These are phyloP conservation scores for Pelargonium cotyledonis DNA, from an alignment of 441 rosid species.

Conservation along the genomic window DNA sequence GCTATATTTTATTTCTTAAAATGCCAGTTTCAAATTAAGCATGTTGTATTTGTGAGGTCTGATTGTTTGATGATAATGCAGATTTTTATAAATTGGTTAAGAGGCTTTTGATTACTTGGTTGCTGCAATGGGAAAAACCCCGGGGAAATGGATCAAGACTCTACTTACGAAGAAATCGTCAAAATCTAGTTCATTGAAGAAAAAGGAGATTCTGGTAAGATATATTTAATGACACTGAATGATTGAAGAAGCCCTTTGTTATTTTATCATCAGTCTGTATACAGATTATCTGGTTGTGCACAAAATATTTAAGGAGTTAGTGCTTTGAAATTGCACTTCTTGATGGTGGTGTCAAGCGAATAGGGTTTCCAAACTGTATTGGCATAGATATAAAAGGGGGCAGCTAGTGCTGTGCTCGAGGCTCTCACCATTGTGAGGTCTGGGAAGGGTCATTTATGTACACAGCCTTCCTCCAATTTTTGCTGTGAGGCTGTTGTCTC, in stretches of 20 bases:
- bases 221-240: neutral
- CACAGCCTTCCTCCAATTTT: too few species aligned
- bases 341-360: neutral
- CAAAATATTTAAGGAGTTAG: too few species aligned
- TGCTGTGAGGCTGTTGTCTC: too few species aligned
- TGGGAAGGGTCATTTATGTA: too few species aligned
- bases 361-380: neutral
- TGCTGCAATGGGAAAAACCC: conserved; percentile 59
- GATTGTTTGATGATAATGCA: conserved; percentile 11
- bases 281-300: too few species aligned
- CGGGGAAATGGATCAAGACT: conserved; percentile 76
- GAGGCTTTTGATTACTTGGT: conserved; percentile 11
- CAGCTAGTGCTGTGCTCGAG: too few species aligned
- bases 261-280: neutral
- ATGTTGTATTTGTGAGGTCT: neutral
- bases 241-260: neutral
- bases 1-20: neutral
- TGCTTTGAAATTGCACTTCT: neutral
- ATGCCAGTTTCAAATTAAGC: neutral
- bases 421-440: neutral
- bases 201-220: conserved; percentile 38
- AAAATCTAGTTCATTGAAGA: conserved; percentile 55
- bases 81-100: conserved; percentile 19
- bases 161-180: conserved; percentile 69
- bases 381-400: neutral